Evolutionary conservation across 2,329 filamentous ascomycete species (phyloP).

Genomic region (Trichoderma arundinaceum): DNA sequence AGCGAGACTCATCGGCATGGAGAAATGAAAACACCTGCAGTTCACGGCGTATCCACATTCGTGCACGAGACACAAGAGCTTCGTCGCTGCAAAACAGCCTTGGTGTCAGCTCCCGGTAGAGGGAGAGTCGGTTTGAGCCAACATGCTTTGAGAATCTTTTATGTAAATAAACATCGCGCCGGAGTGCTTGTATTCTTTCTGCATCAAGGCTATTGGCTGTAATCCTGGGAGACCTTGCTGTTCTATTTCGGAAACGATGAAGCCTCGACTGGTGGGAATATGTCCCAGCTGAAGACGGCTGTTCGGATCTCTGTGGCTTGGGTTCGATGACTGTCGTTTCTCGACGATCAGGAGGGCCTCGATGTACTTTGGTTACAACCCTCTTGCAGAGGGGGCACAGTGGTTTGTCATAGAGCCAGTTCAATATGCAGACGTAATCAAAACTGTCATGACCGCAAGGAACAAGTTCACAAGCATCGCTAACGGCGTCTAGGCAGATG

Average conservation of each 20-base stretch:
- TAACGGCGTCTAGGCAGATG: slow-evolving; percentile 81
- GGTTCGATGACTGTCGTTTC: slow-evolving; percentile 60
- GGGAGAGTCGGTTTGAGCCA: slow-evolving; percentile 78
- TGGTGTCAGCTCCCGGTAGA: slow-evolving; percentile 76
- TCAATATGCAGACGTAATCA: slow-evolving; percentile 83
- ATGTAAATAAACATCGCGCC: slow-evolving; percentile 74
- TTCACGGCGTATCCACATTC: slow-evolving; percentile 83
- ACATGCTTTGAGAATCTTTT: slow-evolving; percentile 80
- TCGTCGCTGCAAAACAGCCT: slow-evolving; percentile 66
- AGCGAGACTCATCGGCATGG: slow-evolving; percentile 42
- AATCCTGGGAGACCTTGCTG: slow-evolving; percentile 11
- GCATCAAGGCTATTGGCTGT: not conserved
- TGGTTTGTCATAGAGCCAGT: slow-evolving; percentile 76
- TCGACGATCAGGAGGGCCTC: slow-evolving; percentile 60
- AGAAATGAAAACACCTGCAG: slow-evolving; percentile 82
- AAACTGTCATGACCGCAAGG: slow-evolving; percentile 84
- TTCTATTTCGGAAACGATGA: slow-evolving; percentile 23
- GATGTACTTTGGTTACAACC: slow-evolving; percentile 63
- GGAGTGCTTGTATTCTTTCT: slow-evolving; percentile 48
- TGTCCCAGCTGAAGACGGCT: not conserved
- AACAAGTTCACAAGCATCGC: slow-evolving; percentile 71
- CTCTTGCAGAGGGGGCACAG: slow-evolving; percentile 81
- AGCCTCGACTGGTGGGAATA: not conserved
- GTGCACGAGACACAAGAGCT: slow-evolving; percentile 74
- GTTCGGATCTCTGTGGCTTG: slow-evolving; percentile 41